phyloP scores from a whole-genome alignment of 1,139 yeast species.

The Chernovozyma aurita region DNA sequence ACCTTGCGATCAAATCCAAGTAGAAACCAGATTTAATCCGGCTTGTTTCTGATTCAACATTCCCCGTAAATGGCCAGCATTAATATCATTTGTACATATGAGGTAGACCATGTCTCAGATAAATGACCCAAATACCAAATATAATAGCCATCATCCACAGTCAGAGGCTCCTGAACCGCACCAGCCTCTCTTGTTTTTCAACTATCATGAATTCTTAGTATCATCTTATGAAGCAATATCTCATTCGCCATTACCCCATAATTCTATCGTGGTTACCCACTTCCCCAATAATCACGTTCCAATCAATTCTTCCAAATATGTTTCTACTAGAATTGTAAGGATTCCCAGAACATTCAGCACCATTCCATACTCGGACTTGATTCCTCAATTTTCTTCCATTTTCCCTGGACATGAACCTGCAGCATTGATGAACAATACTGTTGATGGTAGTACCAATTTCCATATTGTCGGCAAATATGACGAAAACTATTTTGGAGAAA shows the following conservation, averaged over 20 bases:
- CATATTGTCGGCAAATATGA: conserved; percentile 30
- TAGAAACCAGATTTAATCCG: too few relatives aligned
- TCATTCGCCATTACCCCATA: neutral
- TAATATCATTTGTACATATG: too few relatives aligned
- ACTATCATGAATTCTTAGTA: conserved; percentile 58
- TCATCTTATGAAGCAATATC: conserved; percentile 23
- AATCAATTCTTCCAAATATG: conserved; percentile 21
- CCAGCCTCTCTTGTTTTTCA: conserved; percentile 44
- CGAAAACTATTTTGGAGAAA: conserved; percentile 43
- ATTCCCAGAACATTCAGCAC: conserved; percentile 51
- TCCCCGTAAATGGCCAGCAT: too few relatives aligned
- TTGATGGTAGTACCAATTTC: neutral
- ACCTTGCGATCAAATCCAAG: too few relatives aligned
- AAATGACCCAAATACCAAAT: too few relatives aligned
- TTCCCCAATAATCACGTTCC: conserved; percentile 53
- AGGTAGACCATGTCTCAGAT: too few relatives aligned
- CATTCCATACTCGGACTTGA: conserved; percentile 24
- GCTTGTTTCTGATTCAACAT: too few relatives aligned
- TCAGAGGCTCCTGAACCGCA: too few relatives aligned
- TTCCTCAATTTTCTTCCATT: conserved; percentile 56
- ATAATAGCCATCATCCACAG: too few relatives aligned
- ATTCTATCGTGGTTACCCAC: conserved; percentile 50
- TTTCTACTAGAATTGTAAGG: conserved; percentile 53
- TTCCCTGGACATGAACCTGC: conserved; percentile 70
- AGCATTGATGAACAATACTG: conserved; percentile 26